Percentiles rank a stretch among this genome's conserved stretches.
phyloP scores from a whole-genome alignment of 768 basidiomycete genomes.

The Boletus eberwhitei region DNA sequence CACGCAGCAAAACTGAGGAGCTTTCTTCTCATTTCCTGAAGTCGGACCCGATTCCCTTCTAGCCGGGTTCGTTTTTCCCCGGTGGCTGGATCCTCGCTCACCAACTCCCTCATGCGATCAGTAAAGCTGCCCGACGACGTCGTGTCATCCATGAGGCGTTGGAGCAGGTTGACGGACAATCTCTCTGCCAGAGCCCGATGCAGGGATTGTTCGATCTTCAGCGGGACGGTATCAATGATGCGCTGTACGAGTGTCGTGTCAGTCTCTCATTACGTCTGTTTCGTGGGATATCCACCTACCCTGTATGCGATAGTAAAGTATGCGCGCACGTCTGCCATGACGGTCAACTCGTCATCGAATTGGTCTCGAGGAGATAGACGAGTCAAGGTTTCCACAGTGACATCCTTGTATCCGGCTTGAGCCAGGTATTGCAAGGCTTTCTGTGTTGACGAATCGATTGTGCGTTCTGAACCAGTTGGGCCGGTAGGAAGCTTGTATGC shows the following conservation, averaged over 20 bases:
- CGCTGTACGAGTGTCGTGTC: constrained; percentile 36
- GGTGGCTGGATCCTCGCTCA: constrained; percentile 44
- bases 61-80: constrained; percentile 36
- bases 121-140: constrained; percentile 10
- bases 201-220: constrained; percentile 45
- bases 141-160: constrained; percentile 26
- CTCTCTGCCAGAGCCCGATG: constrained; percentile 37
- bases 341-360: constrained; percentile 42
- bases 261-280: not conserved
- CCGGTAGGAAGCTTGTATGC: not conserved
- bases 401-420: constrained; percentile 24
- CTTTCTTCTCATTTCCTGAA: constrained; percentile 40
- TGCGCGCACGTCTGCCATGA: constrained; percentile 55
- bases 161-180: constrained; percentile 37
- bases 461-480: too few species aligned
- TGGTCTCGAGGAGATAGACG: constrained; percentile 24
- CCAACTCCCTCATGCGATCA: constrained; percentile 37
- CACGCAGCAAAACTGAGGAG: constrained; percentile 29
- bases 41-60: constrained; percentile 29
- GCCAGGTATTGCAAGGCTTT: constrained; percentile 29
- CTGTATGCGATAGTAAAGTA: constrained; percentile 56
- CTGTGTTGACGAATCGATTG: not conserved
- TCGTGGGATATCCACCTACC: constrained; percentile 32
- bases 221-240: constrained; percentile 51
- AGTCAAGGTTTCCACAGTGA: constrained; percentile 24